These are phyloP conservation scores for Linderina pennispora DNA, from an alignment of 192 early-diverging fungal genomes.

Conservation along the genomic window DNA sequence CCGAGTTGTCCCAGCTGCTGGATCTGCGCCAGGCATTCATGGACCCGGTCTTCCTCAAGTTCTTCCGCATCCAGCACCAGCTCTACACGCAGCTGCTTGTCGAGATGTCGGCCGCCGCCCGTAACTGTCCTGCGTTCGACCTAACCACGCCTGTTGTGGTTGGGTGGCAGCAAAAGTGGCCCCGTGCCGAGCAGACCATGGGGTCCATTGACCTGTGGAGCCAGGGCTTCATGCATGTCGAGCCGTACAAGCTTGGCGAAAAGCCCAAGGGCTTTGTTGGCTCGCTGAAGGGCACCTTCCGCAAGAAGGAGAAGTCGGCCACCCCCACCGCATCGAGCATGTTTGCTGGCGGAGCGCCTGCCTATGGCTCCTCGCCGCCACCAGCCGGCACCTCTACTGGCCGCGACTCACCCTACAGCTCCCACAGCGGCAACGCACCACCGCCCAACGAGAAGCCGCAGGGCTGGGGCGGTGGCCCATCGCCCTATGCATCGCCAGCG, in stretches of 20 bases:
- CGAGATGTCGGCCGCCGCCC: slow-evolving; percentile 50
- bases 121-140: slow-evolving; percentile 52
- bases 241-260: slow-evolving; percentile 21
- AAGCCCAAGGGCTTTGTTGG: slow-evolving; percentile 21
- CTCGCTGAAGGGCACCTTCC: slow-evolving; percentile 36
- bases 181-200: slow-evolving; percentile 14
- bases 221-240: slow-evolving; percentile 21
- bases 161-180: slow-evolving; percentile 40
- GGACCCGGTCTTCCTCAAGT: slow-evolving; percentile 78
- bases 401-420: no score
- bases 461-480: no score
- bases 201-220: slow-evolving; percentile 29
- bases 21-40: slow-evolving; percentile 68
- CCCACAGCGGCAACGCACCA: no score
- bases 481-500: no score
- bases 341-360: slow-evolving; percentile 7
- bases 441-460: not conserved
- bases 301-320: slow-evolving; percentile 37
- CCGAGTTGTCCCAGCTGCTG: slow-evolving; percentile 77
- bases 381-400: no score
- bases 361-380: not conserved
- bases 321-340: slow-evolving; percentile 14
- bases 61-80: slow-evolving; percentile 78
- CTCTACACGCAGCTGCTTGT: slow-evolving; percentile 66
- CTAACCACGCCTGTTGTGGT: slow-evolving; percentile 29